Conservation (phyloP, 2,329 filamentous ascomycete genomes). For the Trichoderma sp. region DNA sequence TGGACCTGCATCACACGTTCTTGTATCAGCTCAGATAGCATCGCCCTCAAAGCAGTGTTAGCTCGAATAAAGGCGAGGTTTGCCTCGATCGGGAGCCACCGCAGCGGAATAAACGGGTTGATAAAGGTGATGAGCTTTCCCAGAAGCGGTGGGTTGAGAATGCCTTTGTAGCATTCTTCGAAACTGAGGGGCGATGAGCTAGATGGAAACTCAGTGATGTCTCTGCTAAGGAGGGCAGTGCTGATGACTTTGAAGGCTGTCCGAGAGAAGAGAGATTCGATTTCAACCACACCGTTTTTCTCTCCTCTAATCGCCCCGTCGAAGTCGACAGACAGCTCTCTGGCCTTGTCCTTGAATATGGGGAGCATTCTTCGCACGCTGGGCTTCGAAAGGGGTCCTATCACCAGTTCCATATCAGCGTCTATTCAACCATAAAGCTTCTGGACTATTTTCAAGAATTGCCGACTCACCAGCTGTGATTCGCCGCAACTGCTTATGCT, state of each 20-base stretch:
- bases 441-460: neutral
- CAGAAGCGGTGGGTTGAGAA: constrained; percentile 9
- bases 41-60: neutral
- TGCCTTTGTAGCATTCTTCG: constrained; percentile 10
- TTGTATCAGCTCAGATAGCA: constrained; percentile 14
- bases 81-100: constrained; percentile 18
- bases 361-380: constrained; percentile 11
- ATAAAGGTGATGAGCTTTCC: constrained; percentile 10
- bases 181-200: constrained; percentile 4
- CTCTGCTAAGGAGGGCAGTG: constrained; percentile 2
- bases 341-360: constrained; percentile 7
- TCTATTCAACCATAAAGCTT: neutral
- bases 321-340: neutral
- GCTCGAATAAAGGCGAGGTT: constrained; percentile 8
- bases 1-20: neutral
- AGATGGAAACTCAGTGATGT: constrained; percentile 10
- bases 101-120: constrained; percentile 9
- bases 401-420: neutral
- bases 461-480: neutral
- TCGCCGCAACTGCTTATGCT: constrained; percentile 5
- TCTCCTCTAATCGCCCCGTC: neutral
- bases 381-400: constrained; percentile 11
- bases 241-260: constrained; percentile 14
- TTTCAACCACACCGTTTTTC: neutral
- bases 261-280: neutral